Evolutionary conservation across 306 rosid genomes (phyloP), one percentile per base, ranked within the genome.

Genomic region (Chamaecrista fasciculata): DNA sequence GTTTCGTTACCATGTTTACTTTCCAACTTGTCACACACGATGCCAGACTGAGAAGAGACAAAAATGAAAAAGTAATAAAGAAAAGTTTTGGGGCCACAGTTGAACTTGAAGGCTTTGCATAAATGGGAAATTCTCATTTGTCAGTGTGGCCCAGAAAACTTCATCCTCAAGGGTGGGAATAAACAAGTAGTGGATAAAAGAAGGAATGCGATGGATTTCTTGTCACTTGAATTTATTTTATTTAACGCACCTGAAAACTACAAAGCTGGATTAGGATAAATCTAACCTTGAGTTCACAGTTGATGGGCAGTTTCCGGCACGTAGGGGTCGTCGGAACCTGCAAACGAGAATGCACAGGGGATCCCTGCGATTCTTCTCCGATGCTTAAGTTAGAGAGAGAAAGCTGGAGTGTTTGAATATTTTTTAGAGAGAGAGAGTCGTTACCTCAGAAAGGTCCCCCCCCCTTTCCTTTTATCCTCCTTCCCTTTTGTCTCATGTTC

Each of bases 71-170:
- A n/a, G 42, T 14, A 3, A 69, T 8, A 66, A 75, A 60, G 64
- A 48, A 49, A 34, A 48, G 6, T 6, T 14, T 3, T 26, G 12
- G 11, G 73, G 66, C 34, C 12, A 4, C n/a, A n/a, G n/a, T n/a
- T n/a, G 21, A 37, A 34, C 3, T 20, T 31, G 28, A 36, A 39
- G 59, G 16, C 48, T 6, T 61, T 58, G 69, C 20, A 47, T 53
- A 65, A 62, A 76, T 43, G 75, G 36, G 53, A 23, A 42, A 16
- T 60, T 78, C 55, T 20, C 33, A 29, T n/a, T n/a, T n/a, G n/a
- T n/a, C n/a, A n/a, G n/a, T n/a, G 21, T 25, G 71, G n/a, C 36
- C n/a, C n/a, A 47, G 65, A 77, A 67, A 62, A 61, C 8, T 72
- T 76, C 56, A 63, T 67, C 67, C n/a, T 1, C 11, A 4, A 36